These are phyloP conservation scores for Naganishia sp. DNA, from an alignment of 1,284 basidiomycete genomes.

Conservation along the genomic window DNA sequence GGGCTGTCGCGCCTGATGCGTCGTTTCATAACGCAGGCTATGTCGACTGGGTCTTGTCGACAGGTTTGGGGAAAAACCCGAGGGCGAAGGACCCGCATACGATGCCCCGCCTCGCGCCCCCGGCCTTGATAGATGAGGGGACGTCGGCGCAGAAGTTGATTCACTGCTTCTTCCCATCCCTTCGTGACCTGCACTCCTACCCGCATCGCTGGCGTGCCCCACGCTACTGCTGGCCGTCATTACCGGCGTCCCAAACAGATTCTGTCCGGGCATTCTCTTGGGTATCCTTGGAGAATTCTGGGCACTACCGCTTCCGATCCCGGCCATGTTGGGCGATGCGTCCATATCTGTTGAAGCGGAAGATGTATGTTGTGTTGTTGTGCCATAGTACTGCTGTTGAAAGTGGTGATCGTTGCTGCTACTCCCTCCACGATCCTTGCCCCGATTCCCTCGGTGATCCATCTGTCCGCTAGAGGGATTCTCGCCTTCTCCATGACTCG, in stretches of 20 bases:
- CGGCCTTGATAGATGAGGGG: constrained; percentile 13
- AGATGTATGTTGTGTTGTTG: background rate
- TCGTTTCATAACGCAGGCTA: constrained; percentile 9
- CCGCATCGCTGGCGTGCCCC: background rate
- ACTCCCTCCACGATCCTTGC: constrained; percentile 1
- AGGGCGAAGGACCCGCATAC: constrained; percentile 1
- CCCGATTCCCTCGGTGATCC: constrained; percentile 9
- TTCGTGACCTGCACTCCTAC: background rate
- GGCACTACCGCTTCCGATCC: constrained; percentile 22
- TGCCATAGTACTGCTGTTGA: constrained; percentile 5
- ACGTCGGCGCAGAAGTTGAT: constrained; percentile 14
- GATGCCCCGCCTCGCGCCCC: constrained; percentile 1
- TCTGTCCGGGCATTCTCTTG: constrained; percentile 23
- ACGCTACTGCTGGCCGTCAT: background rate
- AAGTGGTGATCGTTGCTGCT: constrained; percentile 11
- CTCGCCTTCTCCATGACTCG: constrained; percentile 9
- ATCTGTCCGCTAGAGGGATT: background rate
- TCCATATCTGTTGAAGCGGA: constrained; percentile 3
- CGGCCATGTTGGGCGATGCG: constrained; percentile 13
- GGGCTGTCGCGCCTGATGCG: constrained; percentile 2
- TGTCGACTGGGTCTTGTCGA: constrained; percentile 4
- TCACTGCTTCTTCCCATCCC: background rate
- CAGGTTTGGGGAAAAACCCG: constrained; percentile 11
- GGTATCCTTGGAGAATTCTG: constrained; percentile 19
- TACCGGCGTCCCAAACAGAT: constrained; percentile 6